Conservation (phyloP, 306 rosid genomes). For the Fragaria nilgerrensis region DNA sequence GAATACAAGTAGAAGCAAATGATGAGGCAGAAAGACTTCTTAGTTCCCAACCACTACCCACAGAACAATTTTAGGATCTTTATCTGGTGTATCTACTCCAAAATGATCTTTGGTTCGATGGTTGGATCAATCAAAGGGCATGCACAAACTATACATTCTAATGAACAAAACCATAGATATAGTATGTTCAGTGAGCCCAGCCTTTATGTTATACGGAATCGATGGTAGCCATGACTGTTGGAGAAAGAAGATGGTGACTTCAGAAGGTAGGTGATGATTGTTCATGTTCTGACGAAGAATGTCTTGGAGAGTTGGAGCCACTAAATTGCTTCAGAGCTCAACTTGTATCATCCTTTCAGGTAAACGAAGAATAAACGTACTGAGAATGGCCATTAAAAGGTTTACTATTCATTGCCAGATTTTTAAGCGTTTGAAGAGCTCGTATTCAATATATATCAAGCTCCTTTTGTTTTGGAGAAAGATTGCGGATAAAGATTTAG, state of each 20-base stretch:
- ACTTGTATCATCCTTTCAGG: conserved; percentile 4
- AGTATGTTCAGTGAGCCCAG: neutral
- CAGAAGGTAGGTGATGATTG: neutral
- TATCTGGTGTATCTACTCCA: conserved; percentile 15
- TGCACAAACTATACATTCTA: neutral
- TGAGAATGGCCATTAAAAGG: neutral
- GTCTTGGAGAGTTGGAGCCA: neutral
- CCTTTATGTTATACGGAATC: neutral
- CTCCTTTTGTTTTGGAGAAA: too few species aligned
- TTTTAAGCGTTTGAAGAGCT: neutral
- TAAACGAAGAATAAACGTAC: neutral
- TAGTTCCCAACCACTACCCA: conserved; percentile 59
- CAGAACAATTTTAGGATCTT: conserved; percentile 42
- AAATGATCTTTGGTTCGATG: neutral
- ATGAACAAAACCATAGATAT: neutral
- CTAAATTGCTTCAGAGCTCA: neutral
- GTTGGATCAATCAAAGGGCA: conserved; percentile 8
- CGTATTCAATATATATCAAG: too few species aligned
- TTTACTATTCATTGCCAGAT: neutral
- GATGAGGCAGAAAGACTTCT: conserved; percentile 94
- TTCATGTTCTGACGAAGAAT: conserved; percentile 1
- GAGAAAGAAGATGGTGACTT: neutral
- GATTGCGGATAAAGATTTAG: too few species aligned
- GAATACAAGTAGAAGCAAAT: conserved; percentile 79
- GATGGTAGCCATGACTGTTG: neutral